Conservation (phyloP, 371 early-diverging fungal genomes). For the Mycotypha africana region DNA sequence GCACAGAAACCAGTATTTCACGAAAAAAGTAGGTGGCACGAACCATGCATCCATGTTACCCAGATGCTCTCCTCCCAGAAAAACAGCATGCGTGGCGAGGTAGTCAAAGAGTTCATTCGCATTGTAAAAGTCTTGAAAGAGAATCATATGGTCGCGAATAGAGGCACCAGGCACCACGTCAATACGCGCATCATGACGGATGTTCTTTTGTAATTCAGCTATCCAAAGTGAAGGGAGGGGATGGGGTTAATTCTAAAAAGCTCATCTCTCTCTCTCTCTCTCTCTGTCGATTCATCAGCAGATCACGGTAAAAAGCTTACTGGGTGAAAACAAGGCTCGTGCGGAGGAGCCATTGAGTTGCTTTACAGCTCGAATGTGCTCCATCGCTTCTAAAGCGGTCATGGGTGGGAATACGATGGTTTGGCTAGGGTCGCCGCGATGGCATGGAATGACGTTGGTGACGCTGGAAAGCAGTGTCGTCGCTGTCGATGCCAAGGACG, state of each 20-base stretch:
- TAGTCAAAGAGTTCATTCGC: slow-evolving; percentile 33
- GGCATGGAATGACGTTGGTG: not conserved
- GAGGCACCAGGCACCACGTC: slow-evolving; percentile 33
- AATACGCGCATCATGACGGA: slow-evolving; percentile 36
- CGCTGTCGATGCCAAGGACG: too few species aligned
- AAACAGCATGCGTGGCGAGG: slow-evolving; percentile 19
- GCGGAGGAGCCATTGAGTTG: slow-evolving; percentile 13
- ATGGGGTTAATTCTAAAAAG: too few species aligned
- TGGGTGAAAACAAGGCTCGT: slow-evolving; percentile 1
- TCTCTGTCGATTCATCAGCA: not conserved
- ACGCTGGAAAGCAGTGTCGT: not conserved
- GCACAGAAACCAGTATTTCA: slow-evolving; percentile 35
- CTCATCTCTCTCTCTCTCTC: too few species aligned
- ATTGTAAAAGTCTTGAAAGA: slow-evolving; percentile 36
- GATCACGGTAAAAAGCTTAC: not conserved
- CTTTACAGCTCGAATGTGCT: slow-evolving; percentile 19
- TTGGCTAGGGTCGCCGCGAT: not conserved
- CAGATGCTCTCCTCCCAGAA: slow-evolving; percentile 33
- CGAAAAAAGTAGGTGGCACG: slow-evolving; percentile 29
- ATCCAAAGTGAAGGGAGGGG: too few species aligned
- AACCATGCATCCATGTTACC: slow-evolving; percentile 37
- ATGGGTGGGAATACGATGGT: slow-evolving; percentile 29
- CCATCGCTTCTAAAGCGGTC: slow-evolving; percentile 31
- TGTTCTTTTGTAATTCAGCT: too few species aligned
- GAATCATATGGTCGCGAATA: slow-evolving; percentile 37